These are phyloP conservation scores for Symbiotaphrina buchneri DNA, from an alignment of 495 filamentous ascomycete genomes.

Conservation along the genomic window DNA sequence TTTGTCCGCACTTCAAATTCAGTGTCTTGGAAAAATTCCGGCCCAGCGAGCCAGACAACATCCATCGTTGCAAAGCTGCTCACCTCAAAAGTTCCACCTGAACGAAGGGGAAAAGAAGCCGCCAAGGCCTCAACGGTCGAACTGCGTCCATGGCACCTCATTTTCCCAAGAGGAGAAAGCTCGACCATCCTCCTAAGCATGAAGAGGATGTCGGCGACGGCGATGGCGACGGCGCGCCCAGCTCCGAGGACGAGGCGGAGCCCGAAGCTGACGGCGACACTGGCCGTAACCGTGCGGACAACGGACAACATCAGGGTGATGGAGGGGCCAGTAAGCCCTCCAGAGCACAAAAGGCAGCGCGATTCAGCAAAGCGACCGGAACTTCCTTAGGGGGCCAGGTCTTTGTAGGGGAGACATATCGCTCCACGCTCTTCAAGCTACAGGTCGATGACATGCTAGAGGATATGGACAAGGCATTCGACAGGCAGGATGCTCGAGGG, in stretches of 20 bases:
- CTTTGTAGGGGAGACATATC: conserved; percentile 18
- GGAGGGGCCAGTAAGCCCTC: neutral
- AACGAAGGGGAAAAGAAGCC: too few species aligned
- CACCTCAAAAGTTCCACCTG: neutral
- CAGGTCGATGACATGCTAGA: conserved; percentile 67
- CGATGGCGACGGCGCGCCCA: neutral
- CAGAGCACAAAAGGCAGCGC: neutral
- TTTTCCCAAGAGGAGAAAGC: conserved; percentile 1
- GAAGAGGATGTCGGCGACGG: neutral
- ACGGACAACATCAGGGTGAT: too few species aligned
- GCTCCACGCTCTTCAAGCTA: conserved; percentile 62
- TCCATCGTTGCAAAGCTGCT: neutral
- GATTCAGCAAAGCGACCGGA: neutral
- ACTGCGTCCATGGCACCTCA: conserved; percentile 2
- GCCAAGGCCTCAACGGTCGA: too few species aligned
- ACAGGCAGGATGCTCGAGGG: conserved; percentile 34
- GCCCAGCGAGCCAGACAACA: neutral
- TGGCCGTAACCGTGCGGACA: too few species aligned
- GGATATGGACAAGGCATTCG: conserved; percentile 44
- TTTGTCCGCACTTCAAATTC: too few species aligned
- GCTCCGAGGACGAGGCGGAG: neutral
- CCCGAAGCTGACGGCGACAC: too few species aligned
- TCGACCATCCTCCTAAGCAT: neutral
- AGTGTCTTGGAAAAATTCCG: too few species aligned
- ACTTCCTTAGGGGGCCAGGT: neutral